These are phyloP conservation scores for Cichorium intybus DNA, from an alignment of 140 eudicot genomes.

Conservation along the genomic window DNA sequence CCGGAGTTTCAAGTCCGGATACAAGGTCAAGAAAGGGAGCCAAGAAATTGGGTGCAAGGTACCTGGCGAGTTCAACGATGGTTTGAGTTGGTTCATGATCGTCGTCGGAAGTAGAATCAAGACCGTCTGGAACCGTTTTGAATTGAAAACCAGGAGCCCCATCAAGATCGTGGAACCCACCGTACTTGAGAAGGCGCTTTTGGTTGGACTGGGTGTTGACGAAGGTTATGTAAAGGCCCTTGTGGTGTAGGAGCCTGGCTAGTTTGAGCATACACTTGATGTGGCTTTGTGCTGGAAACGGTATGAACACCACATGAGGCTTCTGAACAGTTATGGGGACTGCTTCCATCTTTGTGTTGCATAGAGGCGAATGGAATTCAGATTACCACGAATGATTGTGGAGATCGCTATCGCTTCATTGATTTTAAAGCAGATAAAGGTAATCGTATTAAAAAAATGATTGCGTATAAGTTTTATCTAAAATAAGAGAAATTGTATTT, in stretches of 20 bases:
- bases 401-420: neutral
- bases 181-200: conserved; percentile 12
- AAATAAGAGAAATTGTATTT: too few relatives aligned
- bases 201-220: conserved; percentile 29
- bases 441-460: neutral
- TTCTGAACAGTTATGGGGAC: neutral
- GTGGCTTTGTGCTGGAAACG: conserved; percentile 30
- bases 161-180: conserved; percentile 2
- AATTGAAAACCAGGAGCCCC: conserved; percentile 27
- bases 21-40: conserved; percentile 21
- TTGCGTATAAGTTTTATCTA: too few relatives aligned
- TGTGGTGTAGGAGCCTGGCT: conserved; percentile 27
- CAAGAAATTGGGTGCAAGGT: conserved; percentile 18
- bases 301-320: conserved; percentile 27
- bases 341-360: neutral
- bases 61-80: neutral
- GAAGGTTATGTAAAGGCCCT: conserved; percentile 24
- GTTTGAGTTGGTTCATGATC: neutral
- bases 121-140: conserved; percentile 21
- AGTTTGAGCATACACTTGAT: conserved; percentile 32
- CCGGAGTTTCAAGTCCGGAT: conserved; percentile 19
- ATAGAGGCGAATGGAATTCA: neutral
- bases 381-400: neutral
- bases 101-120: conserved; percentile 5
- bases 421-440: neutral